Evolutionary conservation across 108 stramenopile genomes (phyloP).

Genomic region (Fragilaria radians): DNA sequence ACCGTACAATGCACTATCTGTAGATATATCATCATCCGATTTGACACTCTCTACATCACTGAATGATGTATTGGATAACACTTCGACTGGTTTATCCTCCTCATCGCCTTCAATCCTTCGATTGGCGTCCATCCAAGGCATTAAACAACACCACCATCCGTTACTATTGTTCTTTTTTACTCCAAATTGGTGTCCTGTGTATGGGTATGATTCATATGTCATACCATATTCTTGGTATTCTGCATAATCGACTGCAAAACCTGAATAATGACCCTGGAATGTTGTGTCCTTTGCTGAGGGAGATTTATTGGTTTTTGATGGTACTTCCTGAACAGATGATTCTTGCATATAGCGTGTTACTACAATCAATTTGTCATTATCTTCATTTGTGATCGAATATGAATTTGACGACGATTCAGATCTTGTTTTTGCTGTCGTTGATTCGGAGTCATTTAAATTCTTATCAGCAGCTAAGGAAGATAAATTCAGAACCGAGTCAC

Average conservation of each 20-base stretch:
- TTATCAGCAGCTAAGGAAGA: neutral
- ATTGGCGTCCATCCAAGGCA: neutral
- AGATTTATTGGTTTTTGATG: too few species aligned
- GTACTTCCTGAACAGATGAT: too few species aligned
- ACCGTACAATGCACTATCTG: conserved; percentile 32
- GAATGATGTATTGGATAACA: neutral
- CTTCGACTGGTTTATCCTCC: neutral
- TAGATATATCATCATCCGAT: conserved; percentile 21
- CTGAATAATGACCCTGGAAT: neutral
- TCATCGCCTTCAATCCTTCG: neutral
- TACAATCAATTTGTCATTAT: too few species aligned
- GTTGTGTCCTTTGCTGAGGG: neutral
- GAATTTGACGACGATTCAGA: too few species aligned
- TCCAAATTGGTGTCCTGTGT: neutral
- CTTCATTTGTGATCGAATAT: too few species aligned
- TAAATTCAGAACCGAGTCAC: neutral
- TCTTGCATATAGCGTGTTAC: too few species aligned
- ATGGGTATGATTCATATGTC: neutral
- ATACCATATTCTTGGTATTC: neutral
- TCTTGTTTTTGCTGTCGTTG: too few species aligned
- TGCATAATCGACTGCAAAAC: neutral
- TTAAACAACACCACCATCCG: neutral
- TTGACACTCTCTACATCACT: neutral
- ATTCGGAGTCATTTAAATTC: too few species aligned
- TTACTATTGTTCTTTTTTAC: neutral